Evolutionary conservation across 2,329 filamentous ascomycete genomes (phyloP).

Genomic region (Phaeosphaeria sp.): DNA sequence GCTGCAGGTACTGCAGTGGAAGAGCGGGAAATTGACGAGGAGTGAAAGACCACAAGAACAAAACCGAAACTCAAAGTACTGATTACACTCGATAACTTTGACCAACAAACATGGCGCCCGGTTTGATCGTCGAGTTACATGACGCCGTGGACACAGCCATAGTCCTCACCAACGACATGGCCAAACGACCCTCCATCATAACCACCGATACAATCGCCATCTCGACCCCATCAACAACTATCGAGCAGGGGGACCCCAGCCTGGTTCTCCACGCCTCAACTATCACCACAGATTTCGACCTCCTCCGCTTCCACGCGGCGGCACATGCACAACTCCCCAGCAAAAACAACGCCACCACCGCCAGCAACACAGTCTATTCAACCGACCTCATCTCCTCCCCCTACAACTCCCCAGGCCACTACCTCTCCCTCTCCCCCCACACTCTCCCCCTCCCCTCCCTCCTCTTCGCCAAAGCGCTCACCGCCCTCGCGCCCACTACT

Average conservation of each 20-base stretch:
- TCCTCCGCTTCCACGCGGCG: conserved; percentile 42
- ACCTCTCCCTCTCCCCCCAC: conserved; percentile 76
- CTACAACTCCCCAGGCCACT: conserved; percentile 73
- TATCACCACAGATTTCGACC: conserved; percentile 41
- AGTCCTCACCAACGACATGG: neutral
- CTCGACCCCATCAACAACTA: neutral
- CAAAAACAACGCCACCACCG: neutral
- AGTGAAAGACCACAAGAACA: neutral
- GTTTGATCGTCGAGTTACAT: neutral
- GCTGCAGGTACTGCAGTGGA: neutral
- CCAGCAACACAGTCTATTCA: conserved; percentile 16
- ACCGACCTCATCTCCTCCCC: conserved; percentile 72
- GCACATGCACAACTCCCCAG: conserved; percentile 34
- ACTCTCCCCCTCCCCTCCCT: conserved; percentile 69
- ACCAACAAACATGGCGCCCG: neutral
- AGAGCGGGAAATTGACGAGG: neutral
- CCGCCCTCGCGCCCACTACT: conserved; percentile 66
- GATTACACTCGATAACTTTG: neutral
- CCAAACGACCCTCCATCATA: neutral
- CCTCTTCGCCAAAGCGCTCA: conserved; percentile 75
- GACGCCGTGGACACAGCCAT: neutral
- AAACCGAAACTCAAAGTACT: neutral
- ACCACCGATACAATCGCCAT: neutral
- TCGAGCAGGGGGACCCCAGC: conserved; percentile 1
- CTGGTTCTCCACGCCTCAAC: conserved; percentile 28